Conservation (phyloP, 148 eudicot species). For the Camellia sinensis region DNA sequence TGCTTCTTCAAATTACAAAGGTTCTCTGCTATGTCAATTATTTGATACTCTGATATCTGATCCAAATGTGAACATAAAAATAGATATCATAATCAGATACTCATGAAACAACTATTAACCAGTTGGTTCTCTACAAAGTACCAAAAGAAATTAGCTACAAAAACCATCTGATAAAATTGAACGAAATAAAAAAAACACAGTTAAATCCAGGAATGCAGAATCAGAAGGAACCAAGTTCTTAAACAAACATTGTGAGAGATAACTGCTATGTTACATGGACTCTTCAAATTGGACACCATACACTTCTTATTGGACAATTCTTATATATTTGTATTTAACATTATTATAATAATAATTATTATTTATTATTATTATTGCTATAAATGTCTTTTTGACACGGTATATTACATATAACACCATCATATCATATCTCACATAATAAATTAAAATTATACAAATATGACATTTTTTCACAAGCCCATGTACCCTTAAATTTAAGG, state of each 20-base stretch:
- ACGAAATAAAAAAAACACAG: neutral
- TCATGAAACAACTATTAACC: neutral
- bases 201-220: neutral
- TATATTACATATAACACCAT: too few species aligned
- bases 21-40: constrained; percentile 89
- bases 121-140: neutral
- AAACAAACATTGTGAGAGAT: neutral
- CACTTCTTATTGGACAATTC: too few species aligned
- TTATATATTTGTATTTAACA: too few species aligned
- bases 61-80: constrained; percentile 1
- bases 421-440: too few species aligned
- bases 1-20: constrained; percentile 90
- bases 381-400: too few species aligned
- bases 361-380: too few species aligned
- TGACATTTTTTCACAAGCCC: too few species aligned
- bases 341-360: too few species aligned
- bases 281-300: too few species aligned
- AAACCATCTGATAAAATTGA: neutral
- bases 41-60: constrained; percentile 82
- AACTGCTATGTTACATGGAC: neutral
- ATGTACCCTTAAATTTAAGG: too few species aligned
- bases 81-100: neutral
- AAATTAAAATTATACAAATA: too few species aligned
- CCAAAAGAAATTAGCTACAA: neutral
- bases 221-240: neutral